Percentiles rank a stretch among this genome's conserved stretches.
Conservation (phyloP, 257 asterid species). For the Paraleonurus japonicus region DNA sequence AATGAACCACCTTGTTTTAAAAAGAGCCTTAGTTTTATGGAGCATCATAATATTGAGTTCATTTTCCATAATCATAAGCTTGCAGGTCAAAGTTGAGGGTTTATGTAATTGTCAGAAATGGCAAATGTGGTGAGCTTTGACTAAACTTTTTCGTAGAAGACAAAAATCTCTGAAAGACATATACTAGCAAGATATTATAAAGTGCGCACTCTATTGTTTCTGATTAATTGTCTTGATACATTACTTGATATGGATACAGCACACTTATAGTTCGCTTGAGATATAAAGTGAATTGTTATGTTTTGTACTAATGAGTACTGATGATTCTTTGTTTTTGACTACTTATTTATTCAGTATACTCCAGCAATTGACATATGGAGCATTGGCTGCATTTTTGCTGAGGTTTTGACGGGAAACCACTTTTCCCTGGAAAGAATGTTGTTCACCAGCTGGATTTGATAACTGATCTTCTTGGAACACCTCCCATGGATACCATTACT, state of each 20-base stretch:
- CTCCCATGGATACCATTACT: slow-evolving; percentile 75
- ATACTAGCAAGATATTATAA: not conserved
- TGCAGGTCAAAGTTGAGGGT: slow-evolving; percentile 3
- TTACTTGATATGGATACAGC: slow-evolving; percentile 1
- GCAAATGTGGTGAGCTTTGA: not conserved
- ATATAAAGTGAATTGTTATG: not conserved
- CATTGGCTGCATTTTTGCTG: slow-evolving; percentile 93
- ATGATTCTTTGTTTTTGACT: slow-evolving; percentile 1
- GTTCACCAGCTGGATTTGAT: slow-evolving; percentile 92
- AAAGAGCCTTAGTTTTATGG: slow-evolving; percentile 6
- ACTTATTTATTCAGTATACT: slow-evolving; percentile 62
- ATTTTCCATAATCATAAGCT: not conserved
- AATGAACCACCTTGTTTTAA: not conserved
- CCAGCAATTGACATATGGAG: slow-evolving; percentile 97
- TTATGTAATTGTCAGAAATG: not conserved
- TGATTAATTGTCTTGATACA: slow-evolving; percentile 19
- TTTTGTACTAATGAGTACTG: slow-evolving; percentile 2
- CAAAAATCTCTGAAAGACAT: not conserved
- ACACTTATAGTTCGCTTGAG: not conserved
- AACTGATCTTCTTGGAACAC: slow-evolving; percentile 91
- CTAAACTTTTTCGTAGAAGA: not conserved
- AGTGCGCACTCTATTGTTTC: not conserved
- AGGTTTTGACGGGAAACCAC: slow-evolving; percentile 80
- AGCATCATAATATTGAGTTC: slow-evolving; percentile 1
- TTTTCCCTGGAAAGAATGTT: slow-evolving; percentile 88